Conservation (phyloP, 139 green algal genomes). For the Chlamydomonas sp. region DNA sequence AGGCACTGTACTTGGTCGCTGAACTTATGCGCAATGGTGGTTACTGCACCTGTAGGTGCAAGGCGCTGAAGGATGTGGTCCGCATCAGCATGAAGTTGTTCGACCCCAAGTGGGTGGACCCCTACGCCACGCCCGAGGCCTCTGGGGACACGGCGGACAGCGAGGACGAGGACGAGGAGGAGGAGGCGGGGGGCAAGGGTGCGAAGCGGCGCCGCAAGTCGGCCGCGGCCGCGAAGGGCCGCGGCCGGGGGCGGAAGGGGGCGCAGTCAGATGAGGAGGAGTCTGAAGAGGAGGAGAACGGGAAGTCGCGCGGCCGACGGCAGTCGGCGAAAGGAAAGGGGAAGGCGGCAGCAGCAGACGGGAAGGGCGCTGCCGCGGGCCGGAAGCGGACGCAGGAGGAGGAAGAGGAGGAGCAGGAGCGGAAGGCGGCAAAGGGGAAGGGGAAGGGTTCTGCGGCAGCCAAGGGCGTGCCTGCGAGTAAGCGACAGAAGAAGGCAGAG, state of each 20-base stretch:
- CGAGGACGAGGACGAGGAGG: background rate
- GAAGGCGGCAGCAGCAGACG: too few species aligned
- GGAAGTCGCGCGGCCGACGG: too few species aligned
- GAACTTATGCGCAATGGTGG: too few species aligned
- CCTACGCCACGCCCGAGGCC: conserved; percentile 15
- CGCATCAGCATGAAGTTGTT: conserved; percentile 76
- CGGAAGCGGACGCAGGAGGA: too few species aligned
- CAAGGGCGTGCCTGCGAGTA: background rate
- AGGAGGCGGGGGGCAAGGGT: background rate
- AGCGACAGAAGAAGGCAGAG: background rate
- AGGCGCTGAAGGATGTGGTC: conserved; percentile 60
- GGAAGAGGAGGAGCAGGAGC: background rate
- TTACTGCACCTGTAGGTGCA: conserved; percentile 35
- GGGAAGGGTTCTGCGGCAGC: conserved; percentile 18
- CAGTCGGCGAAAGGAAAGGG: too few species aligned
- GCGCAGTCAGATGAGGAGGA: background rate
- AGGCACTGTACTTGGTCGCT: too few species aligned
- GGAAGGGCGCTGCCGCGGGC: too few species aligned
- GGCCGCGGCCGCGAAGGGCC: background rate
- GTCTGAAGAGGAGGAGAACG: background rate
- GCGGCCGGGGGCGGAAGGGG: background rate
- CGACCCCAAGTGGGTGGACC: conserved; percentile 47
- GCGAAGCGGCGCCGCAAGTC: background rate
- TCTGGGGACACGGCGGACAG: background rate
- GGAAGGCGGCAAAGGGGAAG: background rate